Conservation (phyloP, 257 asterid genomes). For the Gentiana straminea region DNA sequence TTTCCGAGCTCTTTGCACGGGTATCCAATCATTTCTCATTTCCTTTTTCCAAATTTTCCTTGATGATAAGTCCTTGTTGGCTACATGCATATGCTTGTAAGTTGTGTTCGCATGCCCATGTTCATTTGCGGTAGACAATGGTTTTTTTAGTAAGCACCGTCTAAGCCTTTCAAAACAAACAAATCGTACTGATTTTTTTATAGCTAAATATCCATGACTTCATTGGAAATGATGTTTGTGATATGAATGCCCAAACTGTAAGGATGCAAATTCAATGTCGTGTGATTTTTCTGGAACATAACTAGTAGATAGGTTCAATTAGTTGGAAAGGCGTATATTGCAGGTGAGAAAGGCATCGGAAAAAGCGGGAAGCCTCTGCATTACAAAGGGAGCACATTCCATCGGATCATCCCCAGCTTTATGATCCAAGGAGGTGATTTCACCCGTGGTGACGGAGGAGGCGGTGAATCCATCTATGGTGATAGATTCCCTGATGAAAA, state of each 20-base stretch:
- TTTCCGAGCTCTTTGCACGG: constrained; percentile 96
- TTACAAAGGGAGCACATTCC: constrained; percentile 76
- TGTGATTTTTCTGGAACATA: too few species aligned
- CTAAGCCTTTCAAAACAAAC: too few species aligned
- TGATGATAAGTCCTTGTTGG: not conserved
- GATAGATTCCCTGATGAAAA: constrained; percentile 69
- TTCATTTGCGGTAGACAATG: too few species aligned
- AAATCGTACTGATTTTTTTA: too few species aligned
- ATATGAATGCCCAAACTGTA: too few species aligned
- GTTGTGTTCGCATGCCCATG: not conserved
- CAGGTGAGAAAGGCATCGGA: constrained; percentile 93
- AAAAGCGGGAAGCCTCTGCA: constrained; percentile 66
- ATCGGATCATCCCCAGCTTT: constrained; percentile 84
- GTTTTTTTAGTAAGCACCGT: too few species aligned
- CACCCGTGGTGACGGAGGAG: constrained; percentile 85
- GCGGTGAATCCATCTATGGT: constrained; percentile 89
- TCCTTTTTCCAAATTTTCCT: constrained; percentile 19
- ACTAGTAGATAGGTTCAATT: not conserved
- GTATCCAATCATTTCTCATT: constrained; percentile 59
- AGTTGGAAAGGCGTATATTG: not conserved
- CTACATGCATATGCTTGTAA: constrained; percentile 2
- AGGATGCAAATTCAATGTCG: too few species aligned
- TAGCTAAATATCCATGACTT: too few species aligned
- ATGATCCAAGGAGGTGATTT: constrained; percentile 99
- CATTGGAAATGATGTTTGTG: too few species aligned